Base-by-base conservation (phyloP, 1,284 basidiomycete species). In the Irpex sp. region DNA sequence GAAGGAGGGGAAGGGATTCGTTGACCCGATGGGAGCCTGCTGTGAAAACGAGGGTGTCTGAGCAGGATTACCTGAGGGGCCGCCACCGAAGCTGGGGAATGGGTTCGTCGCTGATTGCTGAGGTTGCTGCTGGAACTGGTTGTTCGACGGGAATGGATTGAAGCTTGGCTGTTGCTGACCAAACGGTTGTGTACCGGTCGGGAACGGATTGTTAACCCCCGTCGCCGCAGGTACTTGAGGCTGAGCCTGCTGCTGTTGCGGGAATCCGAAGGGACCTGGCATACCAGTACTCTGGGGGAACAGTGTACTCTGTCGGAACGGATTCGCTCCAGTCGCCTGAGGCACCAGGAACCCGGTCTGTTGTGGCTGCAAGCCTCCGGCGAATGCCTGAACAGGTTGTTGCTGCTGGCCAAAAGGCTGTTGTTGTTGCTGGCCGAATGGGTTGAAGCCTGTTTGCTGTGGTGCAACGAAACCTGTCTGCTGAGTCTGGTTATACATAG, bases 311-410 rank as follows among this genome's bases (percentile, higher is more conserved):
- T 85, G 84, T 17, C 89, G 76, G 82, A 93, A 92, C 0, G 88
- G 87, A 70, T 92, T 93, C 49, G 83, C 80, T 3, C 92, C 94
- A 1, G 93, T 95, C 19, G 76, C 69, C 69, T 91, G 88, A 6
- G 88, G 81, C 69, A 84, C 79, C 19, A 90, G 68, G 68, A 78
- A 75, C 5, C 68, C 68, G 2, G 76, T 74, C n/a, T 69, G 61
- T 68, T 85, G 84, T 13, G 81, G 76, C 59, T 83, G 80, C 53
- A 84, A 61, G 70, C 81, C 83, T 3, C 82, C 74, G 17, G 84
- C 82, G 68, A 85, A 85, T n/a, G 43, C 35, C 36, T 83, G 81
- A 47, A 75, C 76, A 62, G 70, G 69, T 61, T 72, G 73, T 33
- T 33, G 31, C 31, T 33, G 31, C 31, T 33, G 31, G 31, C 31